Evolutionary conservation across 2,329 filamentous ascomycete species (phyloP), one percentile per base, ranked within the genome.

Genomic region (Trichoderma koningii): DNA sequence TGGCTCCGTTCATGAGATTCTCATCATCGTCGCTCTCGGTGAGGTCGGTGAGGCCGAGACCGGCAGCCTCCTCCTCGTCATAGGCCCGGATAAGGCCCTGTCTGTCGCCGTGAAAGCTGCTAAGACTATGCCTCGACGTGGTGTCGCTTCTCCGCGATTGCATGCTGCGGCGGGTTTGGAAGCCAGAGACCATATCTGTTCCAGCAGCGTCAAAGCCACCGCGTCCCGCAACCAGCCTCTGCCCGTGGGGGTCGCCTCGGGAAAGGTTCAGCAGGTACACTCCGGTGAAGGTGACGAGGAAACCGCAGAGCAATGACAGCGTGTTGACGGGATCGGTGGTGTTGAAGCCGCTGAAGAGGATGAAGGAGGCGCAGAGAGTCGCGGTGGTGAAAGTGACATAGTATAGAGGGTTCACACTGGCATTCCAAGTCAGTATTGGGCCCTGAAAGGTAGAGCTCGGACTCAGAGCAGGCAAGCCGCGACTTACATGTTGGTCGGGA

Each of bases 191-290:
- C 75, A 91, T 92, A 75, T 99, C 95, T 15, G 93, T 97, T 14
- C 94, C 95, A 5, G 93, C 90, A 55, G 89, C 90, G 74, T 96
- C 92, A 57, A 88, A 85, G 66, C 85, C 84, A 70, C 83, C 75
- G 52, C 80, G 87, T 62, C 85, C 85, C 61, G 86, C 84, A 42
- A 90, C 81, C 69, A 89, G 76, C 66, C 84, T 85, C 65, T 83
- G 87, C 59, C 93, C 93, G 73, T 96, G 88, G 1, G 95, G 93
- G 73, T 99, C 95, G 69, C 89, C 86, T 72, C 95, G 89, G 0
- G 94, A 97, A n/a, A 99, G 87, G 74, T 98, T 98, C 70, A 98
- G 85, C 6, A 98, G 86, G 77, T 98, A 98, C 61, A 98, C 94
- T 30, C 94, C 94, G 3, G 93, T 90, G 76, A 98, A 98, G 67